A percentile compares a stretch with the other conserved stretches of the same genome.
These are phyloP conservation scores for Babesia sp. DNA, from an alignment of 169 alveolate genomes.

Conservation along the genomic window DNA sequence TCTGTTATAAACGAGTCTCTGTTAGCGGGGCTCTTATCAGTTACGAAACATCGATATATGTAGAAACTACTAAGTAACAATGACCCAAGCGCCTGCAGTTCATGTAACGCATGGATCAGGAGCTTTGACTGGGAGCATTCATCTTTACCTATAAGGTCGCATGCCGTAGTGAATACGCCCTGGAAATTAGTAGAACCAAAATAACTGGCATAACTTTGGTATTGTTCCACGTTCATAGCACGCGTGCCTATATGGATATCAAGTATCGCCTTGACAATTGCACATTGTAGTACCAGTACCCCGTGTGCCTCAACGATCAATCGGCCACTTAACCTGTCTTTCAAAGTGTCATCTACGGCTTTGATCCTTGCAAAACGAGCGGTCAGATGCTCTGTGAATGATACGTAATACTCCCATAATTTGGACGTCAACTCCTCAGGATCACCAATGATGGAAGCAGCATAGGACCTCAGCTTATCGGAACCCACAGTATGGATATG, in stretches of 20 bases:
- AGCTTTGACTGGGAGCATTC: constrained; percentile 18
- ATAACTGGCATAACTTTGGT: constrained; percentile 21
- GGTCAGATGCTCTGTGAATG: constrained; percentile 6
- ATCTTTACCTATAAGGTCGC: constrained; percentile 20
- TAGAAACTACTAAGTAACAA: constrained; percentile 26
- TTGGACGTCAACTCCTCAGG: constrained; percentile 7
- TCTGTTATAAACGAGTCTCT: background rate
- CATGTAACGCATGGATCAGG: constrained; percentile 24
- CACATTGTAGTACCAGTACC: constrained; percentile 5
- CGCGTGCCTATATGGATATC: constrained; percentile 35
- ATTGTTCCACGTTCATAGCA: constrained; percentile 13
- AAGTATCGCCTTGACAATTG: constrained; percentile 18
- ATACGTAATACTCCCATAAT: constrained; percentile 21
- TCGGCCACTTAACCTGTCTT: constrained; percentile 10
- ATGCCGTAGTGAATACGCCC: constrained; percentile 7
- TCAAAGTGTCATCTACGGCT: constrained; percentile 12
- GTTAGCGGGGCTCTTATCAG: background rate
- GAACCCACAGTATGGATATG: background rate
- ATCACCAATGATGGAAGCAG: background rate
- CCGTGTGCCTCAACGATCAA: constrained; percentile 25
- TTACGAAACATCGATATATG: constrained; percentile 1
- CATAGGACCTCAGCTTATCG: constrained; percentile 9
- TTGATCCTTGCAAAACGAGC: background rate
- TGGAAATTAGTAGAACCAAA: background rate
- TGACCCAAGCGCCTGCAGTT: constrained; percentile 24